These are phyloP conservation scores for Gamarada debralockiae DNA, from an alignment of 495 filamentous ascomycete genomes.

Conservation along the genomic window DNA sequence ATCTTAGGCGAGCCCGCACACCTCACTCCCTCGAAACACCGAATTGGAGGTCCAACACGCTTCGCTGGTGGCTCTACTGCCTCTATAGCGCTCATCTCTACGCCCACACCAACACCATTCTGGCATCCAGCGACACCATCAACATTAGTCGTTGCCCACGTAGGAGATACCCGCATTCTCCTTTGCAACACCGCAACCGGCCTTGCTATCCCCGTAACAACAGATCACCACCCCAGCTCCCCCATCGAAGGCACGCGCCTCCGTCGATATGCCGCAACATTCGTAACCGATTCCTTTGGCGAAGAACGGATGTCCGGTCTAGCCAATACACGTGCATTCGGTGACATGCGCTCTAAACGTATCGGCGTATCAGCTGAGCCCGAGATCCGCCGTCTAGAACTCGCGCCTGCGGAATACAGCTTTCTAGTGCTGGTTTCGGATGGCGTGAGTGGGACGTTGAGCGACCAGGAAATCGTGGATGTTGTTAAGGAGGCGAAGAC, in stretches of 20 bases:
- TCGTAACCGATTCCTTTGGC: constrained; percentile 93
- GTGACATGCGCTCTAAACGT: constrained; percentile 85
- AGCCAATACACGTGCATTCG: constrained; percentile 91
- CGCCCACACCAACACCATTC: constrained; percentile 84
- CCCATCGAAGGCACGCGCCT: constrained; percentile 79
- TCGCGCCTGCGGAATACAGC: constrained; percentile 75
- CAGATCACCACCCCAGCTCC: constrained; percentile 84
- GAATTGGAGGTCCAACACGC: constrained; percentile 65
- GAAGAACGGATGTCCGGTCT: constrained; percentile 93
- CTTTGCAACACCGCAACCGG: constrained; percentile 80
- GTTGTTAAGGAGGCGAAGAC: constrained; percentile 90
- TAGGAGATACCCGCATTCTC: constrained; percentile 88
- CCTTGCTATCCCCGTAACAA: constrained; percentile 72
- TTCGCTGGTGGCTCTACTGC: constrained; percentile 93
- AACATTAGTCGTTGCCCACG: constrained; percentile 82
- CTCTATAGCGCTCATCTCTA: constrained; percentile 84
- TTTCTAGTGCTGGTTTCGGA: constrained; percentile 88
- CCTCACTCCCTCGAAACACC: constrained; percentile 42
- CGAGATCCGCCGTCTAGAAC: constrained; percentile 69
- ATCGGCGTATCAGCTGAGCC: constrained; percentile 93
- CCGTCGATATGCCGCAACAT: constrained; percentile 77
- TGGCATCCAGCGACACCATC: constrained; percentile 87
- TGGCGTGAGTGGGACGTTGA: constrained; percentile 76
- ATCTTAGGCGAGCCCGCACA: constrained; percentile 64
- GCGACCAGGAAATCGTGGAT: constrained; percentile 93